phyloP scores from a whole-genome alignment of 371 early-diverging fungal species.

The Actinomucor elegans region DNA sequence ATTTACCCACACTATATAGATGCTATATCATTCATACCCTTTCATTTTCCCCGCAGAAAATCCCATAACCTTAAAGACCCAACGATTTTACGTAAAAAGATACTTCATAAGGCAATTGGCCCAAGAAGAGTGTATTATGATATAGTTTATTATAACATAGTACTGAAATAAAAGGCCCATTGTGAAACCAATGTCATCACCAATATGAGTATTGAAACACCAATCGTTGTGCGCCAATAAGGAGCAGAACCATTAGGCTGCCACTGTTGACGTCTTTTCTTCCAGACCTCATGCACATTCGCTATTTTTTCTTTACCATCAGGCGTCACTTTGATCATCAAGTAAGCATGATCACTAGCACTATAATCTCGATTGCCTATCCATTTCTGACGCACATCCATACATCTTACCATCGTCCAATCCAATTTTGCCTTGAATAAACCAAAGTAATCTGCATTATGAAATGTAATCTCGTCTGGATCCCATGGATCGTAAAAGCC shows the following conservation, averaged over 20 bases:
- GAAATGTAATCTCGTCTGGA: constrained; percentile 61
- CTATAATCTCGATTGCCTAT: constrained; percentile 68
- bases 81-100: no score
- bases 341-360: constrained; percentile 75
- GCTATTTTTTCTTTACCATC: constrained; percentile 16
- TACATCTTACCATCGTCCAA: constrained; percentile 69
- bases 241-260: constrained; percentile 25
- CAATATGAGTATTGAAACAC: constrained; percentile 7
- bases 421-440: constrained; percentile 75
- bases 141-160: no score
- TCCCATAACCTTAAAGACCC: no score
- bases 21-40: no score
- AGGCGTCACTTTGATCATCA: constrained; percentile 61
- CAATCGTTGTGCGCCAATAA: constrained; percentile 23
- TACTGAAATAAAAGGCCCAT: constrained; percentile 6
- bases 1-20: no score
- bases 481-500: constrained; percentile 80
- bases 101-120: no score
- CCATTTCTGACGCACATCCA: constrained; percentile 49
- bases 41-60: no score
- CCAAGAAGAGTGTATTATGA: no score
- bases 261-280: constrained; percentile 23
- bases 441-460: constrained; percentile 62
- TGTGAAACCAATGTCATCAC: constrained; percentile 7
- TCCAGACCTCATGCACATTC: constrained; percentile 16